These are phyloP conservation scores for Apostasia ramifera DNA, from an alignment of 106 monocot genomes.

Conservation along the genomic window DNA sequence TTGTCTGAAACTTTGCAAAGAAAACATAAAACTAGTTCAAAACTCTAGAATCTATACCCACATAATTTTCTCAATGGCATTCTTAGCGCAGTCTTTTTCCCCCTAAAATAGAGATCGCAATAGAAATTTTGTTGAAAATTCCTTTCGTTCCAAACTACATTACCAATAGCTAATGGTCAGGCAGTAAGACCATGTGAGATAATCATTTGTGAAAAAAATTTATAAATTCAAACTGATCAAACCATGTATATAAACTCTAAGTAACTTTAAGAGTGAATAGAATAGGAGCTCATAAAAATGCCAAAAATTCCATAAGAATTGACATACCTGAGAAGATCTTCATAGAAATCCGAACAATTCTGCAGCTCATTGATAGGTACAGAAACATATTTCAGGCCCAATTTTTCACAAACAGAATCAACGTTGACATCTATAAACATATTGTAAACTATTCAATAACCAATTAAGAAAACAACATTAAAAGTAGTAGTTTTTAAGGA, in stretches of 20 bases:
- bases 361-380: constrained; percentile 51
- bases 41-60: no score
- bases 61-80: no score
- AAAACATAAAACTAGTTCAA: no score
- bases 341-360: constrained; percentile 50
- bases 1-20: no score
- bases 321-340: constrained; percentile 75
- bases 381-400: constrained; percentile 79
- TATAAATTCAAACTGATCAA: no score
- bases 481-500: neutral
- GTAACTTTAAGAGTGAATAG: neutral
- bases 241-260: neutral
- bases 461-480: constrained; percentile 4
- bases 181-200: no score
- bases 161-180: no score
- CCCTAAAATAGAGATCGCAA: no score
- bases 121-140: no score
- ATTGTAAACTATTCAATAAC: neutral
- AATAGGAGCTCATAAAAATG: neutral
- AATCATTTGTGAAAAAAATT: no score
- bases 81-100: no score
- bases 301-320: neutral
- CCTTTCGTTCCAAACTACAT: no score
- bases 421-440: constrained; percentile 72
- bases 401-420: constrained; percentile 71